Conservation (phyloP, 192 early-diverging fungal species). For the Coemansia pectinata region DNA sequence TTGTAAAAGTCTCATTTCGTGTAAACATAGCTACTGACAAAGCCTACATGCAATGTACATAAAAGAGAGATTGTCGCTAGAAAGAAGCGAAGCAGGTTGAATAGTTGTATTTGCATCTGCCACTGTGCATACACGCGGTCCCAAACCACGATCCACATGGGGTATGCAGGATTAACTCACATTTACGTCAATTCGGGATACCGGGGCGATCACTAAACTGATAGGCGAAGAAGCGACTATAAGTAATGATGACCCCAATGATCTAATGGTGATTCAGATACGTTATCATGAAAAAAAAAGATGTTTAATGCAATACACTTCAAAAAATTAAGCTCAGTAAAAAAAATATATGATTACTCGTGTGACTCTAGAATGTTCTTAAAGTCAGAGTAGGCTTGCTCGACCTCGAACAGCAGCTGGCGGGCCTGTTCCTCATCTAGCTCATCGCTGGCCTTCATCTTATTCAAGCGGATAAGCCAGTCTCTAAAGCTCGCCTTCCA, state of each 20-base stretch:
- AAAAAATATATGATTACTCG: constrained; percentile 16
- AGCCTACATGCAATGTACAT: no score
- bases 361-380: constrained; percentile 50
- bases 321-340: background rate
- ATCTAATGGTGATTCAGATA: no score
- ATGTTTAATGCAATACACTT: background rate
- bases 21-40: no score
- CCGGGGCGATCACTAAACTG: no score
- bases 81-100: background rate
- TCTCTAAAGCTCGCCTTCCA: constrained; percentile 80
- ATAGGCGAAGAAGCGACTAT: no score
- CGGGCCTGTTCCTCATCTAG: constrained; percentile 81
- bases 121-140: constrained; percentile 7
- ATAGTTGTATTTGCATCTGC: background rate
- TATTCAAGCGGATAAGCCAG: constrained; percentile 88
- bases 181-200: background rate
- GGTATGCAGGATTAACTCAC: background rate
- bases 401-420: constrained; percentile 92
- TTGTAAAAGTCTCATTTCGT: background rate
- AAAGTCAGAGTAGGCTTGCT: constrained; percentile 70
- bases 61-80: background rate
- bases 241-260: no score
- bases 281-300: no score
- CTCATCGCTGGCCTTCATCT: constrained; percentile 92
- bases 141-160: background rate